Base-by-base conservation (phyloP, 495 filamentous ascomycete genomes). In the Penicillium lividum region DNA sequence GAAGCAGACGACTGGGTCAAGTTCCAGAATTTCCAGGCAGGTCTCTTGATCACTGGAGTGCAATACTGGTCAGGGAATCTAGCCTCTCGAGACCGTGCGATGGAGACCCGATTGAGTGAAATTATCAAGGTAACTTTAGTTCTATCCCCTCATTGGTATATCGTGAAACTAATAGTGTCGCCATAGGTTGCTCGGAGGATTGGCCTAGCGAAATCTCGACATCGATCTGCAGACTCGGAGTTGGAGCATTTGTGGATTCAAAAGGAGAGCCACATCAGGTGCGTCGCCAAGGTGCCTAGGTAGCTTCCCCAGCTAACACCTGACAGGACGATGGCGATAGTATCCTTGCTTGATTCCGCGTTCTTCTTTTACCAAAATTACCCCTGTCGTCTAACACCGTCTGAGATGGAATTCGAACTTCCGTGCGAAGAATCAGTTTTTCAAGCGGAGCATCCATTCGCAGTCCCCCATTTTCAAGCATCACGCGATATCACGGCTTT, bases 31-130 rank as follows among this genome's bases (percentile, higher is more conserved):
- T 68, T 80, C 31, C 77, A 77, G 42, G 79, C 76, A 0, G 78
- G 74, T 0, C 72, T 77, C 40, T 52, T 82, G 22, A 75, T 79
- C 46, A 57, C 71, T 0, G 55, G 75, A 10, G 66, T 66, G 11
- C 79, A 82, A 52, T 80, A 79, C 51, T 82, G 78, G 78, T 68
- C 78, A 10, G 79, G 79, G 10, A 71, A 65, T 51, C 71, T 59
- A 2, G 55, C 63, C 0, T 70, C 76, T 18, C 70, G 72, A 42
- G 76, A 74, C 50, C 72, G 79, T 3, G 75, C 71, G 0, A 76
- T 78, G 73, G 78, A 80, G 47, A 73, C 62, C 27, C 70, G 76
- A 2, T 82, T 80, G 38, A 70, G 69, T 53, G 71, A 77, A 59
- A 58, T 80, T 7, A 60, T 80, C 44, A 74, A 73, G 54, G 75